Percentiles rank a stretch among this genome's conserved stretches.
phyloP scores from a whole-genome alignment of 495 filamentous ascomycete species.

The Entonaema liquescens region DNA sequence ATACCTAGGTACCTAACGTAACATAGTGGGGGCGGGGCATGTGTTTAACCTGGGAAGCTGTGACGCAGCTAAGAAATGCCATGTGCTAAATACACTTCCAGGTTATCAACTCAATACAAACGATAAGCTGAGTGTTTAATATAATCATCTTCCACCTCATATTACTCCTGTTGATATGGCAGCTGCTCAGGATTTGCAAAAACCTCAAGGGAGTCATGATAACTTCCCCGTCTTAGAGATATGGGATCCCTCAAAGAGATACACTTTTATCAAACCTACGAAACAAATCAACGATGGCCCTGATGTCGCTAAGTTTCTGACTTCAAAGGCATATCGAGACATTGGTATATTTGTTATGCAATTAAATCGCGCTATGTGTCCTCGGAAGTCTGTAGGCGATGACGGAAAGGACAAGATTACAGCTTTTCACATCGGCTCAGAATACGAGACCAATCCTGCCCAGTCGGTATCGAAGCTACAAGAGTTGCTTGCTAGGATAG shows the following conservation, averaged over 20 bases:
- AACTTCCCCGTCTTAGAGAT: conserved; percentile 46
- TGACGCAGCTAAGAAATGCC: not conserved
- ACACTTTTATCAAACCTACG: conserved; percentile 61
- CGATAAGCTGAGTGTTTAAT: not conserved
- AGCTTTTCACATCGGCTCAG: conserved; percentile 57
- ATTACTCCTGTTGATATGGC: conserved; percentile 29
- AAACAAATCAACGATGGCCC: conserved; percentile 85
- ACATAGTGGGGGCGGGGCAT: conserved; percentile 11
- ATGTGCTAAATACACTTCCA: not conserved
- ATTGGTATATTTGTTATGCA: conserved; percentile 88
- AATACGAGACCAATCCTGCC: conserved; percentile 50
- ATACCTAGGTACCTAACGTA: not conserved
- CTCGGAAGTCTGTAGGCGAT: conserved; percentile 55
- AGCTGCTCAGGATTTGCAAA: conserved; percentile 18
- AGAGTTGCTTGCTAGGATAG: conserved; percentile 66
- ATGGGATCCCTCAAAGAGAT: conserved; percentile 46
- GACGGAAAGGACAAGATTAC: conserved; percentile 50
- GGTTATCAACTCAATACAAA: not conserved
- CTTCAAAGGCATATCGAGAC: conserved; percentile 82
- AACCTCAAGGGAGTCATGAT: conserved; percentile 4
- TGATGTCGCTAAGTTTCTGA: conserved; percentile 80
- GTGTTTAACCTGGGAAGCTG: not conserved
- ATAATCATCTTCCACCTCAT: not conserved
- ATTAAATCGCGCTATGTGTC: conserved; percentile 87
- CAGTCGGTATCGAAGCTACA: conserved; percentile 71